Evolutionary conservation across 2,329 filamentous ascomycete species (phyloP), one percentile per base, ranked within the genome.

Genomic region (Metarhizium brunneum): DNA sequence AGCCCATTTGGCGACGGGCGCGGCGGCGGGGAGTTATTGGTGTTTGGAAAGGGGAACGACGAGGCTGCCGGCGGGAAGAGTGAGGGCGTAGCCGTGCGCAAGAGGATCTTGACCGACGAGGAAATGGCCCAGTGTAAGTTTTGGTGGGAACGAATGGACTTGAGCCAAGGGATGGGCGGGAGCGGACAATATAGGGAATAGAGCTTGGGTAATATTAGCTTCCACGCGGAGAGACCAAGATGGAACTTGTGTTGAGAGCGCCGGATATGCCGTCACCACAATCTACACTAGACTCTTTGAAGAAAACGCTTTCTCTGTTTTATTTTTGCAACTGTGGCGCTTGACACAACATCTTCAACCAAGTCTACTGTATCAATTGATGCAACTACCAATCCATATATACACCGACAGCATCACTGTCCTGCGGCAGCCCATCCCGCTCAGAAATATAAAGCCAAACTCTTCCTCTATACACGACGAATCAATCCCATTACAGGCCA

Each of bases 1-100:
- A 73, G 71, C 43, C 73, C 75, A 0, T 73, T 78, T 50, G 57
- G 38, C 42, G 60, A 48, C 8, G 56, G 32, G 2, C 64, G 61
- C n/a, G 63, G 64, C 13, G 75, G 72, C 0, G 62, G 25, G 25
- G 25, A 59, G 57, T 61, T 81, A 43, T 69, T 82, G 62, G 72
- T 85, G 3, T 86, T 86, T 66, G 83, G 82, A 2, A 63, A 73
- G 43, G 82, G 80, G 2, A 86, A 86, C 61, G 74, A 83, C 60
- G 82, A 86, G 69, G 66, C 69, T 5, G 69, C 73, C 59, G 63
- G 71, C 58, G 61, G 75, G 58, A 52, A 54, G 38, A 64, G 64
- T 25, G 62, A 56, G 11, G 83, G 80, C 1, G 64, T 69, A 2
- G 69, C 77, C 1, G 78, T 75, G 0, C 64, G 73, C 54, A 67